Base-by-base conservation (phyloP, 768 basidiomycete species). In the Pleurotus ostreatus region DNA sequence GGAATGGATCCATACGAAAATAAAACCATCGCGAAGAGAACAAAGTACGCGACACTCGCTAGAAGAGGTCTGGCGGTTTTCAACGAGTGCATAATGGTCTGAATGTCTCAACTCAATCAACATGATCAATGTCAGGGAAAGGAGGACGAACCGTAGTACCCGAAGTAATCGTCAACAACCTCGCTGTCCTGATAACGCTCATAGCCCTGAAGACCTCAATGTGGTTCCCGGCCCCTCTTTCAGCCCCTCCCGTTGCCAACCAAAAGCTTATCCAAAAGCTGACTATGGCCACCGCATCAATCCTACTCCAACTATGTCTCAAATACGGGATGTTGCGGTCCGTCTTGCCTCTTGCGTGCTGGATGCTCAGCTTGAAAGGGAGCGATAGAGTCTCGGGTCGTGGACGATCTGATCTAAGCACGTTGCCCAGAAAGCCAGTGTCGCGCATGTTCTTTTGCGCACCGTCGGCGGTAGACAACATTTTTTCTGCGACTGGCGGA, bases 1-100 rank as follows among this genome's bases (percentile, higher is more conserved):
- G 11, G 2, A 8, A 11, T 34, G 11, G 48, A 52, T 30, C 74
- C 87, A 63, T 57, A 92, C 89, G 91, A 92, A 70, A 98, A 97
- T 5, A 98, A 65, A 11, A 84, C 71, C 74, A 94, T 87, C 0
- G 94, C 94, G 63, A 98, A 98, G 18, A 94, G 60, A 13, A 97
- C 89, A 65, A 98, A 98, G 68, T 91, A 90, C 0, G 93, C 84
- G 4, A 98, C 94, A 56, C 86, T 88, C 4, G 93, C 84, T 7
- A 98, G 81, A n/a, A 97, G 74, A 0, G 95, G 94, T 20, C 87
- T 82, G 0, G 95, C 94, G 1, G 84, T 86, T 72, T 98, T 98
- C 55, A 98, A 74, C 2, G 92, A 94, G 57, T 86, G 89, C 78
- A 98, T 87, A 64, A 98, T 97, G 0, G 94, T 80, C 78, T 79